These are phyloP conservation scores for Chlamydomonas eustigma DNA, from an alignment of 139 green algal species.

Conservation along the genomic window DNA sequence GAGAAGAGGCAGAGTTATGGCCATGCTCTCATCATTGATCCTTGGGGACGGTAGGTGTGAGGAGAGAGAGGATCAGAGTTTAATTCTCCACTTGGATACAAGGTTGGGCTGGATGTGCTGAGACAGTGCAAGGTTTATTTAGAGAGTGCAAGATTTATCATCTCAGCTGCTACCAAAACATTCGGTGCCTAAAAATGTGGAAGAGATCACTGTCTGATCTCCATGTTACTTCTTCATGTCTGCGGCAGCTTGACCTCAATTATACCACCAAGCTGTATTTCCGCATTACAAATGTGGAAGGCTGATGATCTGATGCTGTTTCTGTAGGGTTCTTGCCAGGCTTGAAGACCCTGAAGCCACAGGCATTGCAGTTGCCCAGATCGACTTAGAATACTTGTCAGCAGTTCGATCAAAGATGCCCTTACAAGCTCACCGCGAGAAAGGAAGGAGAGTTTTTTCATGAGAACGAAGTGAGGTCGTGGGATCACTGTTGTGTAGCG, in stretches of 20 bases:
- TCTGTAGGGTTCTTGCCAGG: slow-evolving; percentile 53
- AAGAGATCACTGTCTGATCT: no score
- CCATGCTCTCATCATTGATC: slow-evolving; percentile 85
- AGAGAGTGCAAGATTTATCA: no score
- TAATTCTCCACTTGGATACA: neutral
- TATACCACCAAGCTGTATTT: no score
- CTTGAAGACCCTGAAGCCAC: slow-evolving; percentile 67
- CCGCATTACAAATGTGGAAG: no score
- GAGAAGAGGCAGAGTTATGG: slow-evolving; percentile 86
- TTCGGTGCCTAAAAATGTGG: no score
- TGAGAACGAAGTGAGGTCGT: no score
- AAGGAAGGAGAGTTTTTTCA: neutral
- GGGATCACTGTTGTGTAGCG: no score
- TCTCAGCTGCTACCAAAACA: no score
- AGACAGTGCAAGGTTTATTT: no score
- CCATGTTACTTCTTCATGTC: no score
- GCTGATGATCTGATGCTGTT: no score
- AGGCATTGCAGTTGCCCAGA: slow-evolving; percentile 69
- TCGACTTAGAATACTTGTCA: slow-evolving; percentile 55
- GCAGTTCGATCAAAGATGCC: slow-evolving; percentile 51
- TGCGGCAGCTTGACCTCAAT: no score
- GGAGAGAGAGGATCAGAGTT: neutral
- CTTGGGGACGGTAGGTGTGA: slow-evolving; percentile 68
- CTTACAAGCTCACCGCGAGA: slow-evolving; percentile 37
- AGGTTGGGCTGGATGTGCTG: neutral